Percentiles rank a stretch among this genome's conserved stretches.
These are phyloP conservation scores for Speleostelium caveatum DNA, from an alignment of 78 protist species.

Conservation along the genomic window DNA sequence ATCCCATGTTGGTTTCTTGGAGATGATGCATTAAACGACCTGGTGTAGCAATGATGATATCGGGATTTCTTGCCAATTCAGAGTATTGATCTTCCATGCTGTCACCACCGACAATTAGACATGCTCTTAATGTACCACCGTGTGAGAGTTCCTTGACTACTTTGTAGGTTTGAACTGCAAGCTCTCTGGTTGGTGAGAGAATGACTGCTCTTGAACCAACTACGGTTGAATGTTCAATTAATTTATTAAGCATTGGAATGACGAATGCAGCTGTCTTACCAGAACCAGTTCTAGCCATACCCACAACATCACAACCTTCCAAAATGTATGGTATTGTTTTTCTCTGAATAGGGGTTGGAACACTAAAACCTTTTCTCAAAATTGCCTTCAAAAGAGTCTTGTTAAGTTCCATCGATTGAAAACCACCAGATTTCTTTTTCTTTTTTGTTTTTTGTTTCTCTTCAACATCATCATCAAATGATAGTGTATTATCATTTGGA, in stretches of 20 bases:
- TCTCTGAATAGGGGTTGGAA: slow-evolving; percentile 98
- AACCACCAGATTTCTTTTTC: slow-evolving; percentile 83
- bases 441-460: slow-evolving; percentile 5
- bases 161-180: slow-evolving; percentile 97
- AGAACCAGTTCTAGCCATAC: slow-evolving; percentile 99
- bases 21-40: slow-evolving; percentile 97
- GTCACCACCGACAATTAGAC: slow-evolving; percentile 98
- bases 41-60: slow-evolving; percentile 98
- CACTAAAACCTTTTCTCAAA: slow-evolving; percentile 88
- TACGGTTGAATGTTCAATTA: slow-evolving; percentile 79
- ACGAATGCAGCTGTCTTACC: slow-evolving; percentile 99
- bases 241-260: slow-evolving; percentile 93
- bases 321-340: slow-evolving; percentile 92
- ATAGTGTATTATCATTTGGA: background rate
- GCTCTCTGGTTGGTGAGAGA: slow-evolving; percentile 99
- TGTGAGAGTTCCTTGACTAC: slow-evolving; percentile 83
- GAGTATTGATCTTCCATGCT: slow-evolving; percentile 92
- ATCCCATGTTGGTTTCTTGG: slow-evolving; percentile 87
- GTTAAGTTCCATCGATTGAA: slow-evolving; percentile 79
- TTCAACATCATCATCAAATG: slow-evolving; percentile 20
- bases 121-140: slow-evolving; percentile 81
- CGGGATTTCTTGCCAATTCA: slow-evolving; percentile 93
- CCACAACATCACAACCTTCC: slow-evolving; percentile 96
- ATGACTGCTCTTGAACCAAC: slow-evolving; percentile 95
- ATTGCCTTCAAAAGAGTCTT: slow-evolving; percentile 80